phyloP scores from a whole-genome alignment of 2,329 filamentous ascomycete genomes.

The Sporothrix schenckii region DNA sequence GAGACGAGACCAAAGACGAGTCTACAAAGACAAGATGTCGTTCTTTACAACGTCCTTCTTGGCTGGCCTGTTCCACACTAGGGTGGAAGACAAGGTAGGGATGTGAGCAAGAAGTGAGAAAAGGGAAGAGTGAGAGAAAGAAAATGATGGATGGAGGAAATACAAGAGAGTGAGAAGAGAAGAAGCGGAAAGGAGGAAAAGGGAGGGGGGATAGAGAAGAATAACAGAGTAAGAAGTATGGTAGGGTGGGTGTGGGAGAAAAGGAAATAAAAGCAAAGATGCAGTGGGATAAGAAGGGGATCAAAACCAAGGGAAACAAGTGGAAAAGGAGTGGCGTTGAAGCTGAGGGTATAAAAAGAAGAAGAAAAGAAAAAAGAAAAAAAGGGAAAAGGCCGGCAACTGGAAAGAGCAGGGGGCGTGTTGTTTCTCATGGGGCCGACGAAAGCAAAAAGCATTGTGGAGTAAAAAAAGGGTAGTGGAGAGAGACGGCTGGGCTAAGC shows the following conservation, averaged over 20 bases:
- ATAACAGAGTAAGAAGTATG: not conserved
- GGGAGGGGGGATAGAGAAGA: not conserved
- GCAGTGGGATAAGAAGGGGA: conserved; percentile 17
- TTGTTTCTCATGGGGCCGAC: conserved; percentile 12
- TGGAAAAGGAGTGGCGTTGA: conserved; percentile 8
- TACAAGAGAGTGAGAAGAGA: not conserved
- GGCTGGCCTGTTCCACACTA: conserved; percentile 15
- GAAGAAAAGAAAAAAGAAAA: not conserved
- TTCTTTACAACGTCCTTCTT: conserved; percentile 7
- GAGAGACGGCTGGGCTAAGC: not conserved
- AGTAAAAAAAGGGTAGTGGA: conserved; percentile 13
- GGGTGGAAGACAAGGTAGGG: conserved; percentile 9
- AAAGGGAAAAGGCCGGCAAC: conserved; percentile 4
- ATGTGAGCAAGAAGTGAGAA: conserved; percentile 7
- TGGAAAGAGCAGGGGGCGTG: conserved; percentile 11
- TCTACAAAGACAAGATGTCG: not conserved
- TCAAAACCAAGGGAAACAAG: not conserved
- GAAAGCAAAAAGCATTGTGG: not conserved
- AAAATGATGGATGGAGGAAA: not conserved
- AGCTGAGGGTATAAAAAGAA: conserved; percentile 14
- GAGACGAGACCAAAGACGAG: not conserved
- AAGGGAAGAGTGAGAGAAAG: not conserved
- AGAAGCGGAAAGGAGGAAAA: not conserved
- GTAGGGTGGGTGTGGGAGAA: conserved; percentile 7
- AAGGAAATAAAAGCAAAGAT: conserved; percentile 22